Conservation (phyloP, 148 eudicot species). For the Mesembryanthemum crystallinum region DNA sequence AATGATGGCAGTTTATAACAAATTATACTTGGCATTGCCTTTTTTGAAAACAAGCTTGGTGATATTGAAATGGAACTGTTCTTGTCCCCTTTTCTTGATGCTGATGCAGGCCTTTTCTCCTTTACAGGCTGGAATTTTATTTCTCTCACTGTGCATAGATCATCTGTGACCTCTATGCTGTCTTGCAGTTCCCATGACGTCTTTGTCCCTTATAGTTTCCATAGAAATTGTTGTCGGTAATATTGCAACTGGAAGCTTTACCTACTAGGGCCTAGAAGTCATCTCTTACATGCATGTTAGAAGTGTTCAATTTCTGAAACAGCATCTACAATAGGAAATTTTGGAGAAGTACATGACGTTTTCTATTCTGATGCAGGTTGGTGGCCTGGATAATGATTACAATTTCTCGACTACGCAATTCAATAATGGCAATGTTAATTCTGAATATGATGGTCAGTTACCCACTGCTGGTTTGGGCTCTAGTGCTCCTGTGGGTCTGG, state of each 20-base stretch:
- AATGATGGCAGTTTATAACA: too few relatives aligned
- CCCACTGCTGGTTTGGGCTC: slow-evolving; percentile 33
- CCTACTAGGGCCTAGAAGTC: neutral
- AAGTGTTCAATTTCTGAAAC: neutral
- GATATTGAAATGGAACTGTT: too few relatives aligned
- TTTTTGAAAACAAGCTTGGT: too few relatives aligned
- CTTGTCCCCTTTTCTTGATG: neutral
- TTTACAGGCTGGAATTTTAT: neutral
- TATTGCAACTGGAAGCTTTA: neutral
- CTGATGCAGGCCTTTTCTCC: neutral
- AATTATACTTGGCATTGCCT: too few relatives aligned
- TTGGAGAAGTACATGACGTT: neutral
- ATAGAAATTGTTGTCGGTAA: neutral
- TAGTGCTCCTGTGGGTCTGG: slow-evolving; percentile 33
- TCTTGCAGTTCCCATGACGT: neutral
- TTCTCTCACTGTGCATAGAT: neutral
- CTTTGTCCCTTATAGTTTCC: neutral
- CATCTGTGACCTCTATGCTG: neutral
- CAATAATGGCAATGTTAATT: slow-evolving; percentile 52
- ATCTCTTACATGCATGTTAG: neutral
- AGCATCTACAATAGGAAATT: neutral
- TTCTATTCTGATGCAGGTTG: slow-evolving; percentile 40
- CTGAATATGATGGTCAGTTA: slow-evolving; percentile 49
- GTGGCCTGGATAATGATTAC: slow-evolving; percentile 38
- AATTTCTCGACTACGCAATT: slow-evolving; percentile 32